Evolutionary conservation across 345 rosid genomes (phyloP).

Genomic region (Populus davidiana): DNA sequence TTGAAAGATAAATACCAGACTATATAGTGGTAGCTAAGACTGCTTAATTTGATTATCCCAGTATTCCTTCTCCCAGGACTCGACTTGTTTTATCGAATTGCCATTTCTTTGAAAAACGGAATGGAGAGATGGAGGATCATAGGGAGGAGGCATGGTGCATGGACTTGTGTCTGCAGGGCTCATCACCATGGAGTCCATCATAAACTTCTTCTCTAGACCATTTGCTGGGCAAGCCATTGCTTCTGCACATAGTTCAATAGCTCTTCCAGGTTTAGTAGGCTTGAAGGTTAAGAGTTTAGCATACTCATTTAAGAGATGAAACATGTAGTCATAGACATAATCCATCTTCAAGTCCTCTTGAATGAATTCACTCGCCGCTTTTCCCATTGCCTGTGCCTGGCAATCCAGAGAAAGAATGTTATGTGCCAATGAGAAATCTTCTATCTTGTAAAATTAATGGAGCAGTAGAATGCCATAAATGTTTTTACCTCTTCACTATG

Average conservation of each 20-base stretch:
- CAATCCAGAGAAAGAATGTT: neutral
- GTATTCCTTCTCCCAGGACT: slow-evolving; percentile 15
- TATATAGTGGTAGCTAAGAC: neutral
- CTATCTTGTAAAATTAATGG: too few relatives aligned
- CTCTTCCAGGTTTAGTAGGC: slow-evolving; percentile 20
- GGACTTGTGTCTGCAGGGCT: slow-evolving; percentile 19
- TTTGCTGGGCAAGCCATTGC: slow-evolving; percentile 18
- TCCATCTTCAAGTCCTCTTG: slow-evolving; percentile 27
- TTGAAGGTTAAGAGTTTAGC: slow-evolving; percentile 26
- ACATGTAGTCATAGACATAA: slow-evolving; percentile 33
- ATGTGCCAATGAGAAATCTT: too few relatives aligned
- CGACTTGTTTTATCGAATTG: slow-evolving; percentile 14
- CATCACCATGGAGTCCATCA: slow-evolving; percentile 27
- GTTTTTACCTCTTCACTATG: slow-evolving; percentile 21
- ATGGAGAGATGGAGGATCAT: slow-evolving; percentile 17
- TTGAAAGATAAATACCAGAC: neutral
- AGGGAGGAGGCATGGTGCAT: slow-evolving; percentile 28
- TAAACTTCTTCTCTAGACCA: slow-evolving; percentile 24
- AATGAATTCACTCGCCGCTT: slow-evolving; percentile 27
- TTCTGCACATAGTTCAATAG: slow-evolving; percentile 21
- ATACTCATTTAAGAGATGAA: slow-evolving; percentile 28
- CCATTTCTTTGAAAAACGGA: slow-evolving; percentile 9
- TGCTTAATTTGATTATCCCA: slow-evolving; percentile 16
- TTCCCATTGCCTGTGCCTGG: slow-evolving; percentile 30
- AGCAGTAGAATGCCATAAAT: too few relatives aligned